phyloP scores from a whole-genome alignment of 1,139 yeast genomes.

The Debaryomyces sp. region DNA sequence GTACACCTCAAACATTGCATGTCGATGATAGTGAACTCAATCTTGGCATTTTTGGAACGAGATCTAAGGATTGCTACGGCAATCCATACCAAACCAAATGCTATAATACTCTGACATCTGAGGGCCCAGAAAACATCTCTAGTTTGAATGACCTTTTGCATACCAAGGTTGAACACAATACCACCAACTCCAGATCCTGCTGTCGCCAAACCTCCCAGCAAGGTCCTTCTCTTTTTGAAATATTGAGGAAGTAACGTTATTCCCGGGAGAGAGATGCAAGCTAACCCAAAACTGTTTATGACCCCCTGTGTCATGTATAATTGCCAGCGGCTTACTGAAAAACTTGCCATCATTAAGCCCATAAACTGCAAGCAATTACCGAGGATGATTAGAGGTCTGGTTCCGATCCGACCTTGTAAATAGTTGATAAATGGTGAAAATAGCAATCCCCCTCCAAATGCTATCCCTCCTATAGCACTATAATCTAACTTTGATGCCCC shows the following conservation, averaged over 20 bases:
- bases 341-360: constrained; percentile 57
- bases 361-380: constrained; percentile 55
- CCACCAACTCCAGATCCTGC: constrained; percentile 71
- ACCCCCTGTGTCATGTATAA: constrained; percentile 54
- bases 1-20: constrained; percentile 25
- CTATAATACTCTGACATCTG: constrained; percentile 39
- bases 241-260: constrained; percentile 51
- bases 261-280: constrained; percentile 46
- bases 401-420: constrained; percentile 42
- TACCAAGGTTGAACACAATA: constrained; percentile 44
- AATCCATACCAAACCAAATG: constrained; percentile 34
- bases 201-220: constrained; percentile 60
- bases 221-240: constrained; percentile 55
- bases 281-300: constrained; percentile 53
- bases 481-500: constrained; percentile 48
- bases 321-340: constrained; percentile 52
- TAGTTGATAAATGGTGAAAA: constrained; percentile 45
- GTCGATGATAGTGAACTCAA: constrained; percentile 41
- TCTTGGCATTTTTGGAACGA: constrained; percentile 25
- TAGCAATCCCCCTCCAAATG: constrained; percentile 39
- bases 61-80: constrained; percentile 29
- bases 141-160: constrained; percentile 34
- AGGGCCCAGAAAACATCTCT: constrained; percentile 38
- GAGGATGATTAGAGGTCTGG: constrained; percentile 34
- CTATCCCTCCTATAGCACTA: constrained; percentile 45